These are phyloP conservation scores for Dichotomocladium elegans DNA, from an alignment of 371 early-diverging fungal genomes.

Conservation along the genomic window DNA sequence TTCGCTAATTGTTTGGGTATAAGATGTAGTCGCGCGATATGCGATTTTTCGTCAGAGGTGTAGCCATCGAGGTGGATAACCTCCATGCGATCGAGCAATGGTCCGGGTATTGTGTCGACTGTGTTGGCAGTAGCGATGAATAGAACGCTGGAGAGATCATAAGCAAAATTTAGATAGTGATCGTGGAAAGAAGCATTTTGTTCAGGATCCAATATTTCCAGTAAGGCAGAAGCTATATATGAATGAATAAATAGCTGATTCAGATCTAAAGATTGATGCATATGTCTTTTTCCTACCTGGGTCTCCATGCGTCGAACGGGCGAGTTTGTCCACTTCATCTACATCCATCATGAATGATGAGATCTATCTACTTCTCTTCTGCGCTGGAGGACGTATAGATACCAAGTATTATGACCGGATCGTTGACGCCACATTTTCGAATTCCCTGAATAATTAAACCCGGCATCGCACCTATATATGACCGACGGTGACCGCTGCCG, in stretches of 20 bases:
- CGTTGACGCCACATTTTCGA: slow-evolving; percentile 63
- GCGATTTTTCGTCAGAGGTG: slow-evolving; percentile 76
- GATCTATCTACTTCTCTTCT: neutral
- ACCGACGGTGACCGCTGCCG: slow-evolving; percentile 84
- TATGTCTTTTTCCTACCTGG: slow-evolving; percentile 37
- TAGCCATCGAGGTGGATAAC: slow-evolving; percentile 82
- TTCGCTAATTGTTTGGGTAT: slow-evolving; percentile 63
- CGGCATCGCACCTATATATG: slow-evolving; percentile 87
- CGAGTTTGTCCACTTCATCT: slow-evolving; percentile 87
- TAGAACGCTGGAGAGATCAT: slow-evolving; percentile 75
- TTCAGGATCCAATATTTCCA: slow-evolving; percentile 87
- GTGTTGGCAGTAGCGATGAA: slow-evolving; percentile 90
- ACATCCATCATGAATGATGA: neutral
- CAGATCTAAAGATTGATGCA: neutral
- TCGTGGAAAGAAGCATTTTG: slow-evolving; percentile 77
- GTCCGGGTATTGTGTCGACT: slow-evolving; percentile 71
- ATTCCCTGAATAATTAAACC: slow-evolving; percentile 78
- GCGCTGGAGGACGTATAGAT: neutral
- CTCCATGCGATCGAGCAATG: slow-evolving; percentile 87
- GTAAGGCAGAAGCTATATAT: slow-evolving; percentile 65
- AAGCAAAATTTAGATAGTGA: slow-evolving; percentile 79
- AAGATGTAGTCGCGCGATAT: slow-evolving; percentile 45
- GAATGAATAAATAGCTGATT: neutral
- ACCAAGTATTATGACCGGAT: slow-evolving; percentile 75
- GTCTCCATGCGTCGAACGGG: slow-evolving; percentile 65